These are phyloP conservation scores for Chenopodium album DNA, from an alignment of 148 eudicot genomes.

Conservation along the genomic window DNA sequence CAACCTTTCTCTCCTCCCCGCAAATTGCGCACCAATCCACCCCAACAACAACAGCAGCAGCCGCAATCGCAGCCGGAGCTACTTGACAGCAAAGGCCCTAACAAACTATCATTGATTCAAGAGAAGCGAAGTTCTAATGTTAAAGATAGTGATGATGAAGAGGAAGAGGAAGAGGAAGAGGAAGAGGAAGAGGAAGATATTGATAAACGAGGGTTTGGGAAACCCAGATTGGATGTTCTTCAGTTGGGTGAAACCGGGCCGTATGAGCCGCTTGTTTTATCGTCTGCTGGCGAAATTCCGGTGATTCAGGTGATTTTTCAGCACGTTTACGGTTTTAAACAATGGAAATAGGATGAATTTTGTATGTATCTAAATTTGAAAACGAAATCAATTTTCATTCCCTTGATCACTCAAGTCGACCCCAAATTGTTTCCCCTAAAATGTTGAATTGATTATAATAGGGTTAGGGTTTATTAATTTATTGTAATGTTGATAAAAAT, in stretches of 20 bases:
- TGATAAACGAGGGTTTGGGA: conserved; percentile 29
- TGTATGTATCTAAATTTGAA: too few species aligned
- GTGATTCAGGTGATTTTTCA: conserved; percentile 54
- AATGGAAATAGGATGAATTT: too few species aligned
- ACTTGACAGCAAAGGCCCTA: neutral
- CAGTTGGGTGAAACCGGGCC: conserved; percentile 70
- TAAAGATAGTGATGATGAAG: conserved; percentile 22
- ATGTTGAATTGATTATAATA: too few species aligned
- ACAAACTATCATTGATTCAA: neutral
- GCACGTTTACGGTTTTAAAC: too few species aligned
- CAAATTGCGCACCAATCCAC: conserved; percentile 14
- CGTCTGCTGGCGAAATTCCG: conserved; percentile 49
- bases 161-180: too few species aligned
- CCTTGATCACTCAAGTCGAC: too few species aligned
- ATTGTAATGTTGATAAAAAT: too few species aligned
- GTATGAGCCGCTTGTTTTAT: conserved; percentile 67
- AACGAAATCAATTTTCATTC: too few species aligned
- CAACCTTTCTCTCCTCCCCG: conserved; percentile 37
- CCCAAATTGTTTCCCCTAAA: too few species aligned
- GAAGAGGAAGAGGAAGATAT: conserved; percentile 33
- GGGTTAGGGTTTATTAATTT: too few species aligned
- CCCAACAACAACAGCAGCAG: neutral
- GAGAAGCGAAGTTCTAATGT: conserved; percentile 5
- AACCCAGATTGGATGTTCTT: conserved; percentile 43
- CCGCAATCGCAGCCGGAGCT: neutral